A percentile compares a stretch with the other conserved stretches of the same genome.
Evolutionary conservation across 1,139 yeast genomes (phyloP).

Genomic region (Lizanozyma gosingica): DNA sequence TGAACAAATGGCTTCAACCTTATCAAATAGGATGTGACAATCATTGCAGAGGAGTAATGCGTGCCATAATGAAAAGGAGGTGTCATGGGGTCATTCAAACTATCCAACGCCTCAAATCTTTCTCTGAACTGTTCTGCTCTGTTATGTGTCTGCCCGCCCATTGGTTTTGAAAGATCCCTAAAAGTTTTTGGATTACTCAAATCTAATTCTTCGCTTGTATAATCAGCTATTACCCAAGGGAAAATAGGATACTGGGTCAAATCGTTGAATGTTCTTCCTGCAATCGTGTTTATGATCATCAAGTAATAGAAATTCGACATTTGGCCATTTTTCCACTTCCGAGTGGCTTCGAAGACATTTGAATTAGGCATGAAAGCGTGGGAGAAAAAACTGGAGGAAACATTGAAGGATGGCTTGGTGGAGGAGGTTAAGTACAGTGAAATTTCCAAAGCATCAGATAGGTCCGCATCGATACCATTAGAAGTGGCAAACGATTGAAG

Average conservation of each 20-base stretch:
- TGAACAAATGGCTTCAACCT: slow-evolving; percentile 73
- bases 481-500: slow-evolving; percentile 40
- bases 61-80: slow-evolving; percentile 90
- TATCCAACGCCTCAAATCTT: slow-evolving; percentile 56
- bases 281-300: slow-evolving; percentile 69
- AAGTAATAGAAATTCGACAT: slow-evolving; percentile 75
- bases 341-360: slow-evolving; percentile 39
- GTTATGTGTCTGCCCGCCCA: slow-evolving; percentile 70
- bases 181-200: slow-evolving; percentile 49
- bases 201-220: slow-evolving; percentile 57
- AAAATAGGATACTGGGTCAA: slow-evolving; percentile 83
- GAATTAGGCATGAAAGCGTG: slow-evolving; percentile 21
- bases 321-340: slow-evolving; percentile 65
- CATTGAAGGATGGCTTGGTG: slow-evolving; percentile 18
- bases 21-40: slow-evolving; percentile 69
- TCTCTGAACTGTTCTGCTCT: slow-evolving; percentile 59
- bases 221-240: slow-evolving; percentile 85
- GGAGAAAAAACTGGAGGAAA: slow-evolving; percentile 16
- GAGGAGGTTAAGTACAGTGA: slow-evolving; percentile 4
- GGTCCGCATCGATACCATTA: slow-evolving; percentile 40
- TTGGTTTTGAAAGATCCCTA: slow-evolving; percentile 73
- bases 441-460: slow-evolving; percentile 36
- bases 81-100: slow-evolving; percentile 36
- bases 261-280: slow-evolving; percentile 83
- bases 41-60: slow-evolving; percentile 89